phyloP scores from a whole-genome alignment of 345 rosid species.

The Clausena lansium region DNA sequence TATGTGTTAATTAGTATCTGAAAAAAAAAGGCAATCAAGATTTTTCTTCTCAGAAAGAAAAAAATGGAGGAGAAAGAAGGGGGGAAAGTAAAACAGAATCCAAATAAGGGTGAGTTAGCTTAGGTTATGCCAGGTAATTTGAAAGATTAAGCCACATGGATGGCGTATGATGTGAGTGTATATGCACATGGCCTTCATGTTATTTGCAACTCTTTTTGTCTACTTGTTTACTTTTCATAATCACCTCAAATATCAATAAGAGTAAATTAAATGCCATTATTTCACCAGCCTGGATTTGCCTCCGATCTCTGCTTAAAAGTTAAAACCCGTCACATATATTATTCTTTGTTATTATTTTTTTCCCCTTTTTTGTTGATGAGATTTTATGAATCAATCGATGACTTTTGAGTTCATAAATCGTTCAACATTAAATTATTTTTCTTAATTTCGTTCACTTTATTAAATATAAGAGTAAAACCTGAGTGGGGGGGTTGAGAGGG shows the following conservation, averaged over 20 bases:
- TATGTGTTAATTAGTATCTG: too few species aligned
- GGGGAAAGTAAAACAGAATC: not conserved
- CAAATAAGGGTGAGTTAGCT: slow-evolving; percentile 11
- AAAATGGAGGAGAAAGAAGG: not conserved
- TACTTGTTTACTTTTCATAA: not conserved
- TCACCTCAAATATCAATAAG: too few species aligned
- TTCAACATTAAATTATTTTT: too few species aligned
- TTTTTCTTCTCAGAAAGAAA: too few species aligned
- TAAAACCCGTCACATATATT: not conserved
- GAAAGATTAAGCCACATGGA: slow-evolving; percentile 31
- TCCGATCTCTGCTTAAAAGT: not conserved
- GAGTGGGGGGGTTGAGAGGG: too few species aligned
- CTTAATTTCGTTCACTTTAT: too few species aligned
- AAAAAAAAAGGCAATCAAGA: too few species aligned
- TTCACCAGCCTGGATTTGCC: slow-evolving; percentile 5
- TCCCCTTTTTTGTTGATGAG: too few species aligned
- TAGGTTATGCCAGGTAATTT: slow-evolving; percentile 19
- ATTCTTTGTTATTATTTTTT: too few species aligned
- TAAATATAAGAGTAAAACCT: too few species aligned
- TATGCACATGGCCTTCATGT: slow-evolving; percentile 29
- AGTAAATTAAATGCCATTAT: not conserved
- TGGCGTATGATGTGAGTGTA: slow-evolving; percentile 17
- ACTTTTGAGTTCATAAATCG: not conserved
- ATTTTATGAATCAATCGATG: not conserved
- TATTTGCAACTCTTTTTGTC: slow-evolving; percentile 19